Percentiles rank a stretch among this genome's conserved stretches.
Conservation (phyloP, 768 basidiomycete species). For the Galerina sulciceps region DNA sequence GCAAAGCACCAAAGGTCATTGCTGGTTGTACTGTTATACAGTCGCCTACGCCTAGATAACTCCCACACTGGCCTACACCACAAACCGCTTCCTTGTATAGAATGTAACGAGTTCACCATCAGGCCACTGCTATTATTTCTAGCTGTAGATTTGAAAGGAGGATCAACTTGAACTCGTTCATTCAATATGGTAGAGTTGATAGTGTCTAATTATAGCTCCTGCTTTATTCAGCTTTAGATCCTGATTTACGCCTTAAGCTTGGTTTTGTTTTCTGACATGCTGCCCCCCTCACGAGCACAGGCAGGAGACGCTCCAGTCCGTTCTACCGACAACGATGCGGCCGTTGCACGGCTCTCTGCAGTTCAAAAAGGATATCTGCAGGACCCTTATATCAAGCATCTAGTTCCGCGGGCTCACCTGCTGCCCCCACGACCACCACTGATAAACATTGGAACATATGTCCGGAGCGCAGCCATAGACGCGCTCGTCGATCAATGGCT, state of each 20-base stretch:
- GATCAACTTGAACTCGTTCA: too few species aligned
- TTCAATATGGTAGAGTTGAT: too few species aligned
- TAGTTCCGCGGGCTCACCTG: constrained; percentile 72
- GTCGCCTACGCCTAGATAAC: too few species aligned
- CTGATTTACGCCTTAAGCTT: background rate
- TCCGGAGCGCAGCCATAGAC: constrained; percentile 83
- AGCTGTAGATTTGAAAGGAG: too few species aligned
- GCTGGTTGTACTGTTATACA: too few species aligned
- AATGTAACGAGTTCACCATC: too few species aligned
- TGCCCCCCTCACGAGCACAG: constrained; percentile 20
- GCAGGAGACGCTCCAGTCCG: constrained; percentile 63
- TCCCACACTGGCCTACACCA: too few species aligned
- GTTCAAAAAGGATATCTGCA: constrained; percentile 76
- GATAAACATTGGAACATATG: constrained; percentile 94
- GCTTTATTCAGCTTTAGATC: background rate
- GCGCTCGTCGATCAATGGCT: constrained; percentile 72
- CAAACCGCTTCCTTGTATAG: too few species aligned
- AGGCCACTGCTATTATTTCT: too few species aligned
- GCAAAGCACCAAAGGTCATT: too few species aligned
- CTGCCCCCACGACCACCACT: constrained; percentile 75
- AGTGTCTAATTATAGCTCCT: too few species aligned
- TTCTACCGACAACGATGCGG: constrained; percentile 82
- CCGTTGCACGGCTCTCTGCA: constrained; percentile 85
- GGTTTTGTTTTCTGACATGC: constrained; percentile 13
- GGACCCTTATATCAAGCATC: constrained; percentile 72